Conservation (phyloP, 495 filamentous ascomycete species). For the Terfezia claveryi region DNA sequence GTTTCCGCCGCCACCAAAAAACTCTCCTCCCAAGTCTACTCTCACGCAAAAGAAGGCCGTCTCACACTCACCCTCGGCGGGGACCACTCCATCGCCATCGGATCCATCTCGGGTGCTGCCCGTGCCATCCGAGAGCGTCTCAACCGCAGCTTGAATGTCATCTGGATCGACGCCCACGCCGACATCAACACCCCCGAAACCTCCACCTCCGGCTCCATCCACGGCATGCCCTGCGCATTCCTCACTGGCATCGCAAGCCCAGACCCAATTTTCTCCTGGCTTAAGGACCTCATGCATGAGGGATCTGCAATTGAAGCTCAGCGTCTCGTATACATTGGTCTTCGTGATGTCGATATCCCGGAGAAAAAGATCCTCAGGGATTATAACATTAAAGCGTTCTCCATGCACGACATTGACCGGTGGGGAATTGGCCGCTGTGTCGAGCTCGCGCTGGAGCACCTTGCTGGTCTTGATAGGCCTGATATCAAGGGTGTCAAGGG, state of each 20-base stretch:
- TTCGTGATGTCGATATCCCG: constrained; percentile 73
- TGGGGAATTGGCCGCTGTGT: constrained; percentile 92
- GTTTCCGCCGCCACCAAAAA: constrained; percentile 70
- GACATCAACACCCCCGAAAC: constrained; percentile 95
- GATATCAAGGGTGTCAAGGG: constrained; percentile 32
- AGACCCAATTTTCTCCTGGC: constrained; percentile 65
- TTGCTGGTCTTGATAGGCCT: background rate
- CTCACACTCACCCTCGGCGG: constrained; percentile 85
- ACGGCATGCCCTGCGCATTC: constrained; percentile 95
- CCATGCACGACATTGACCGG: constrained; percentile 95
- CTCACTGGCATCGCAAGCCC: constrained; percentile 62
- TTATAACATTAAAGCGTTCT: constrained; percentile 81
- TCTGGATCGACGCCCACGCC: constrained; percentile 97
- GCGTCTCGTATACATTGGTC: constrained; percentile 92
- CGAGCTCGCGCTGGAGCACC: constrained; percentile 57
- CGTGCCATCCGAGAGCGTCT: constrained; percentile 60
- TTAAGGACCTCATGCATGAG: constrained; percentile 36
- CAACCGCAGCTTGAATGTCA: constrained; percentile 64
- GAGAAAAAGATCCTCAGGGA: constrained; percentile 83
- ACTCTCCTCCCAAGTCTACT: constrained; percentile 68
- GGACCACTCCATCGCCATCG: constrained; percentile 92
- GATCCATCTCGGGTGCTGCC: constrained; percentile 63
- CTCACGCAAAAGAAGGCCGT: constrained; percentile 62
- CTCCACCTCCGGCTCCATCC: constrained; percentile 75
- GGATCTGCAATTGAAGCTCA: constrained; percentile 33